A percentile compares a stretch with the other conserved stretches of the same genome.
Conservation (phyloP, 176 grass and related monocot genomes). For the Avena sativa region DNA sequence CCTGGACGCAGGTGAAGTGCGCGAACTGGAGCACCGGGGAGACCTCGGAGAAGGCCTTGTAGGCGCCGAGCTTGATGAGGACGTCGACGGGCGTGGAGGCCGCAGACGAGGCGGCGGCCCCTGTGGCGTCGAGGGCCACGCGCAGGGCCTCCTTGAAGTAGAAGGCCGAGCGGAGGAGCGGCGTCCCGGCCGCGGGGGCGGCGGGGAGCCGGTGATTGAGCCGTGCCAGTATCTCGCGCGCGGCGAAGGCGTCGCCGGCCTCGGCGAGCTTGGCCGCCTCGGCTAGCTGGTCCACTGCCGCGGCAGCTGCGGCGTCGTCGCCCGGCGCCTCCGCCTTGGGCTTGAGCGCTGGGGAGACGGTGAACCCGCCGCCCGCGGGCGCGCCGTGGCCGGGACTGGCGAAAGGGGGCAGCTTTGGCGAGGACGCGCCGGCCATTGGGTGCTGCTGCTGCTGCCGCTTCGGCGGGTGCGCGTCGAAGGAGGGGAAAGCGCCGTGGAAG, state of each 20-base stretch:
- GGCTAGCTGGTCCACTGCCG: slow-evolving; percentile 41
- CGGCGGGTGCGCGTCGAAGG: slow-evolving; percentile 19
- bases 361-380: neutral
- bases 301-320: slow-evolving; percentile 23
- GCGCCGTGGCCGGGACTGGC: slow-evolving; percentile 20
- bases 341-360: slow-evolving; percentile 1
- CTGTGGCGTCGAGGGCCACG: slow-evolving; percentile 44
- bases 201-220: slow-evolving; percentile 81
- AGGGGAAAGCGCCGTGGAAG: slow-evolving; percentile 17
- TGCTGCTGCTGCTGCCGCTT: slow-evolving; percentile 30
- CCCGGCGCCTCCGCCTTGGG: slow-evolving; percentile 25
- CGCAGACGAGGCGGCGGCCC: neutral
- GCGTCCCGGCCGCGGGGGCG: slow-evolving; percentile 51
- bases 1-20: slow-evolving; percentile 85
- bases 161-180: slow-evolving; percentile 74
- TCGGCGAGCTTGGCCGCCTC: slow-evolving; percentile 50
- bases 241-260: slow-evolving; percentile 48
- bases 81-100: slow-evolving; percentile 55
- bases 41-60: slow-evolving; percentile 79
- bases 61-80: slow-evolving; percentile 65
- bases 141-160: slow-evolving; percentile 85
- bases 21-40: slow-evolving; percentile 78
- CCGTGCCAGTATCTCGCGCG: slow-evolving; percentile 88
- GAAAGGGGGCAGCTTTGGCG: slow-evolving; percentile 46
- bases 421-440: slow-evolving; percentile 32